Base-by-base conservation (phyloP, 768 basidiomycete genomes). In the Multifurca ochricompacta region DNA sequence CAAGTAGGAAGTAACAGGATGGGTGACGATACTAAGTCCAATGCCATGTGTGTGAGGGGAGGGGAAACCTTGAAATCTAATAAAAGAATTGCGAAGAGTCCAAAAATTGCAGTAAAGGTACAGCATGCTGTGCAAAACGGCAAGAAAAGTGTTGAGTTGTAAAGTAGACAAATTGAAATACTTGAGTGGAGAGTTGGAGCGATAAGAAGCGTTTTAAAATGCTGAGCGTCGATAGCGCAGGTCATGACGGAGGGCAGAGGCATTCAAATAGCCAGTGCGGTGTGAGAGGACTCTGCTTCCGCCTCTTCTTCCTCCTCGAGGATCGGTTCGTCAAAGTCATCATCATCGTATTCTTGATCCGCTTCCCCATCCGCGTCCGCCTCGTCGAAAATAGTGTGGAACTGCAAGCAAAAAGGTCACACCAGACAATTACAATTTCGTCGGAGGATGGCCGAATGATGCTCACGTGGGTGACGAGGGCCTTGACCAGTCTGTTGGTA, bases 391-490 rank as follows among this genome's bases (percentile, higher is more conserved):
- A 91, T 83, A 59, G 77, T 62, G 51, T 74, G 72, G 50, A 66
- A 71, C 72, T 73, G 31, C 16, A 13, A 41, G 10, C 70, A 69
- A 79, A 79, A 75, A 52, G 30, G 14, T 47, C 13, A 41, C 10
- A 14, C 48, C 23, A 19, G n/a, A n/a, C 13, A 34, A 39, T n/a
- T n/a, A n/a, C n/a, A n/a, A n/a, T n/a, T n/a, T 28, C 23, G 18
- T 37, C 32, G 28, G 13, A 39, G 48, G n/a, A 23, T 5, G 25
- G 31, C 42, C 19, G 62, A 34, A 89, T 74, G 3, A 80, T 75
- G 83, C 59, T 83, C 82, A n/a, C 89, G 75, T 58, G 82, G 81
- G 63, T 88, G 83, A 16, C 84, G 80, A 61, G 81, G 72, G 14
- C 81, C 81, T 61, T 61, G 21, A 61, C 60, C 19, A 61, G 51